Percentiles rank a stretch among this genome's conserved stretches.
Evolutionary conservation across 768 basidiomycete genomes (phyloP).

Genomic region (Tulasnella sp.): DNA sequence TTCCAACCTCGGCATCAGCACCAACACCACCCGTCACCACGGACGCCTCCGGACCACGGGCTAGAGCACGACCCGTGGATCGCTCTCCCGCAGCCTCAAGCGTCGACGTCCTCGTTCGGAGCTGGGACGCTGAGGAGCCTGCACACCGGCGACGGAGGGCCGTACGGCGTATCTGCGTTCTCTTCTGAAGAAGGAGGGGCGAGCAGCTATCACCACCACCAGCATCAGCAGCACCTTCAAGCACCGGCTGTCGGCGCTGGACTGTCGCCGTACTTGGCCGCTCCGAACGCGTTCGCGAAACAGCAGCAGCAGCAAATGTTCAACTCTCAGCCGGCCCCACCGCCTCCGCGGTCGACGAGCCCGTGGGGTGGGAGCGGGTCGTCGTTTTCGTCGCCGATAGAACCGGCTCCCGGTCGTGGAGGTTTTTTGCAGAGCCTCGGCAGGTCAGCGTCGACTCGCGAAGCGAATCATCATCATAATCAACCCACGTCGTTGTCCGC

Average conservation of each 20-base stretch:
- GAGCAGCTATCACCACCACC: not conserved
- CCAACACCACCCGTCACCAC: not conserved
- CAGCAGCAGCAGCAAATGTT: not conserved
- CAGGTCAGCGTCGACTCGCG: not conserved
- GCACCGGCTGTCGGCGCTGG: not conserved
- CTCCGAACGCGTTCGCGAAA: not conserved
- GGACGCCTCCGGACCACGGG: not conserved
- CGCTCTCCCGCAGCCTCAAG: not conserved
- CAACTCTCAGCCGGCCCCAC: not conserved
- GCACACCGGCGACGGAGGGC: not conserved
- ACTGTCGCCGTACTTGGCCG: constrained; percentile 1
- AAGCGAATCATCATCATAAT: too few species aligned
- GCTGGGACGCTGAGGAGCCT: not conserved
- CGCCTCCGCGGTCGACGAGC: not conserved
- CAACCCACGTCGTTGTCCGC: too few species aligned
- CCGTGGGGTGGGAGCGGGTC: not conserved
- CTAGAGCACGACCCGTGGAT: not conserved
- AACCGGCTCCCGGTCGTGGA: not conserved
- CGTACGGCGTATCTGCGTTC: not conserved
- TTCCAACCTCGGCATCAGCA: not conserved
- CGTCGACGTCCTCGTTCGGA: not conserved
- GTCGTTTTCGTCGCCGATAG: not conserved
- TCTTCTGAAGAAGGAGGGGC: not conserved
- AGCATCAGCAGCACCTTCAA: not conserved
- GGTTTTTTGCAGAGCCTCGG: not conserved